Conservation (phyloP, 352 stramenopile species). For the Phytophthora crassamura region DNA sequence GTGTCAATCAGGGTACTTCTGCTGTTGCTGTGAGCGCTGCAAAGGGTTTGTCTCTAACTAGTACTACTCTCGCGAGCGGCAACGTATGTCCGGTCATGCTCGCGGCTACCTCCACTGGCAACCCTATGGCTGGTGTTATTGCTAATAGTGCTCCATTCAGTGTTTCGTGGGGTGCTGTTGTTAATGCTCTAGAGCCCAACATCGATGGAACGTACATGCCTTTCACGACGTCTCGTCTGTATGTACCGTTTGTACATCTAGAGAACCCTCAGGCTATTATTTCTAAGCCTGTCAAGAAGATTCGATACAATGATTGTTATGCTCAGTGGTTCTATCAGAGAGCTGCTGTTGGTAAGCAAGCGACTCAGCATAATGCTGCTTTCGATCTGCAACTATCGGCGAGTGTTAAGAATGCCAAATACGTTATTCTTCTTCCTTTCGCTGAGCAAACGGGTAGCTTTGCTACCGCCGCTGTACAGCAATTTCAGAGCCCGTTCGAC, state of each 20-base stretch:
- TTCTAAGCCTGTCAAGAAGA: conserved; percentile 3
- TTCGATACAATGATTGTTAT: conserved; percentile 15
- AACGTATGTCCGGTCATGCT: neutral
- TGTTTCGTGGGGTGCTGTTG: conserved; percentile 4
- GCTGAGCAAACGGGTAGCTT: too few species aligned
- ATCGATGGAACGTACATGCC: conserved; percentile 8
- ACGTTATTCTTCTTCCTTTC: too few species aligned
- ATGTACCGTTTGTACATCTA: conserved; percentile 10
- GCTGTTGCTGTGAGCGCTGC: neutral
- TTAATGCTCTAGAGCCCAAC: conserved; percentile 1
- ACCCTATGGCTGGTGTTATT: conserved; percentile 3
- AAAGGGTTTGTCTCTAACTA: neutral
- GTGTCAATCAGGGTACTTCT: conserved; percentile 9
- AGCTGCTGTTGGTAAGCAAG: neutral
- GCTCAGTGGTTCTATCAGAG: conserved; percentile 15
- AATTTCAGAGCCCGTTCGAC: conserved; percentile 7
- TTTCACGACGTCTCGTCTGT: neutral
- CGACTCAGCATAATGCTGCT: neutral
- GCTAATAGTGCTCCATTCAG: neutral
- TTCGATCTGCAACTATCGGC: conserved; percentile 10
- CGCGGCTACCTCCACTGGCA: neutral
- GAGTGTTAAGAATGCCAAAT: neutral
- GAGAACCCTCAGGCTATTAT: conserved; percentile 9
- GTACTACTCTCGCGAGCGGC: conserved; percentile 1
- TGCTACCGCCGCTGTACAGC: neutral